Percentiles rank a stretch among this genome's conserved stretches.
Evolutionary conservation across 2,329 filamentous ascomycete genomes (phyloP).

Genomic region (Cladosporium cucumerinum): DNA sequence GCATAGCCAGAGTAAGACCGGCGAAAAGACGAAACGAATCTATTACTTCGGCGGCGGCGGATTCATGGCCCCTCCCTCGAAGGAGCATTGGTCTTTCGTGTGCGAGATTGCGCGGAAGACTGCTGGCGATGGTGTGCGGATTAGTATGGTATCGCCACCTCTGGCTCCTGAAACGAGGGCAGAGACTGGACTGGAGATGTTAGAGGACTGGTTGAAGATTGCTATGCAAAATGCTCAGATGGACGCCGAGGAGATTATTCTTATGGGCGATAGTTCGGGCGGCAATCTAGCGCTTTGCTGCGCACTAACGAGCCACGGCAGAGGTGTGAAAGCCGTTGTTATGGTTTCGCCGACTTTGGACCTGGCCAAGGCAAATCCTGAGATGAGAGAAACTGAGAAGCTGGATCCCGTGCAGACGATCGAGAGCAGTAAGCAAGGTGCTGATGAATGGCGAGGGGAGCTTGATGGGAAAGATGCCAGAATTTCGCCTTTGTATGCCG

Average conservation of each 20-base stretch:
- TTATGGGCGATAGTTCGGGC: conserved; percentile 56
- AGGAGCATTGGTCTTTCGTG: conserved; percentile 53
- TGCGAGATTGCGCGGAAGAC: conserved; percentile 43
- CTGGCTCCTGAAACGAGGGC: conserved; percentile 54
- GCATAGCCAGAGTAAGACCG: background rate
- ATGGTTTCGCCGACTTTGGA: conserved; percentile 51
- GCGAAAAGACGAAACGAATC: conserved; percentile 34
- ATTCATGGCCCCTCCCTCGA: conserved; percentile 51
- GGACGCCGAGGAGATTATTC: conserved; percentile 42
- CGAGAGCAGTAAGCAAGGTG: conserved; percentile 41
- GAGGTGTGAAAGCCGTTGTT: conserved; percentile 40
- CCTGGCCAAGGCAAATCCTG: conserved; percentile 45
- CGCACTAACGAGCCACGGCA: conserved; percentile 30
- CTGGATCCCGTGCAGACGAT: conserved; percentile 48
- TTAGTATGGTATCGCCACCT: conserved; percentile 52
- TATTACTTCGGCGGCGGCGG: conserved; percentile 57
- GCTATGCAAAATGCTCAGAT: conserved; percentile 29
- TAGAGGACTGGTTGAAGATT: conserved; percentile 40
- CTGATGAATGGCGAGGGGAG: conserved; percentile 42
- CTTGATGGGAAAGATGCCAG: conserved; percentile 44
- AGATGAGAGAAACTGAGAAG: conserved; percentile 40
- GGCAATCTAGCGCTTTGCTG: conserved; percentile 51
- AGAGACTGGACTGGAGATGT: conserved; percentile 42
- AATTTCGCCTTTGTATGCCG: conserved; percentile 47
- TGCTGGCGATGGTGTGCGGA: conserved; percentile 19